phyloP scores from a whole-genome alignment of 306 rosid species.

The Myrica gale region DNA sequence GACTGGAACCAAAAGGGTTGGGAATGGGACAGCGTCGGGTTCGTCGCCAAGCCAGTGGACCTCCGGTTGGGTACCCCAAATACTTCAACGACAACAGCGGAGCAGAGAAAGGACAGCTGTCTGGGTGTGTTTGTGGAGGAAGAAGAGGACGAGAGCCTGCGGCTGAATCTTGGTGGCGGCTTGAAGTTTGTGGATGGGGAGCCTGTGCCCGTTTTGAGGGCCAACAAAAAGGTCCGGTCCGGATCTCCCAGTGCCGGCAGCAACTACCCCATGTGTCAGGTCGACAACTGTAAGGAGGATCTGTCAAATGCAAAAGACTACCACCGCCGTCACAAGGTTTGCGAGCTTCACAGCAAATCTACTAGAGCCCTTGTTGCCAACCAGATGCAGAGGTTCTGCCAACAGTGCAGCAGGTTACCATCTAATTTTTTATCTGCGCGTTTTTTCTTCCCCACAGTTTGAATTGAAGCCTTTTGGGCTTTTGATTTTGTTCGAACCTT shows the following conservation, averaged over 20 bases:
- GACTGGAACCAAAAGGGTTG: conserved; percentile 66
- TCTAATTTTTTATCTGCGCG: not conserved
- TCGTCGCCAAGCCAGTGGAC: conserved; percentile 44
- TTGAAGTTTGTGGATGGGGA: conserved; percentile 34
- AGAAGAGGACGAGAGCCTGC: conserved; percentile 40
- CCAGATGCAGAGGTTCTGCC: conserved; percentile 88
- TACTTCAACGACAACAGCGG: not conserved
- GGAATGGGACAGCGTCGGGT: conserved; percentile 74
- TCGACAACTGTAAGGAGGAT: conserved; percentile 80
- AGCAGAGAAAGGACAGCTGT: not conserved
- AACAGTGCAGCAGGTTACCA: conserved; percentile 86
- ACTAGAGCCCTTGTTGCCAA: conserved; percentile 58
- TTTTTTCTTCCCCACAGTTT: not conserved
- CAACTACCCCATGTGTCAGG: conserved; percentile 82
- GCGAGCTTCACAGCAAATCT: conserved; percentile 81
- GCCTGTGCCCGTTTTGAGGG: conserved; percentile 27
- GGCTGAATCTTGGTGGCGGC: conserved; percentile 60
- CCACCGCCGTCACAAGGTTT: conserved; percentile 86
- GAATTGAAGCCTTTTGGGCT: not conserved
- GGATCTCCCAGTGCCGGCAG: conserved; percentile 54
- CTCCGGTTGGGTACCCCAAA: conserved; percentile 14
- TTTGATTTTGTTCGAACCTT: not conserved
- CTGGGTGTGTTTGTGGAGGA: not conserved
- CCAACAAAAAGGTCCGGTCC: conserved; percentile 61
- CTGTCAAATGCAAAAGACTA: conserved; percentile 79